phyloP scores from a whole-genome alignment of 441 rosid species.

The Melastoma candidum region DNA sequence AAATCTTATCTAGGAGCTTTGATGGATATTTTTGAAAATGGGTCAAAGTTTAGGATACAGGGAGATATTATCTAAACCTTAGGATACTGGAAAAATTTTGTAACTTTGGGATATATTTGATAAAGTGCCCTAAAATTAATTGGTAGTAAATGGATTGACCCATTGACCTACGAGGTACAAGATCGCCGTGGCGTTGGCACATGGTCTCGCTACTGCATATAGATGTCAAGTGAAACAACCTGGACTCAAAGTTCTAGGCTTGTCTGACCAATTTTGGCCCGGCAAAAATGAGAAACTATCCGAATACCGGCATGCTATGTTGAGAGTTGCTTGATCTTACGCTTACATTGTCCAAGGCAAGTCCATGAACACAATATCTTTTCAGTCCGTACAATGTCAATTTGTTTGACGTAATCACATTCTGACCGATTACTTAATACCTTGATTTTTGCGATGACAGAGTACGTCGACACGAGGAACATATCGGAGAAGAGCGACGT shows the following conservation, averaged over 20 bases:
- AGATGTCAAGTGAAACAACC: conserved; percentile 83
- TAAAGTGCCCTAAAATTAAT: conserved; percentile 73
- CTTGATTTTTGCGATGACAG: conserved; percentile 27
- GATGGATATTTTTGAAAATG: no score
- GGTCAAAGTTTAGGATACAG: no score
- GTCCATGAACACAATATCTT: conserved; percentile 3
- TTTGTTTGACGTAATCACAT: not conserved
- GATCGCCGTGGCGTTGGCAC: conserved; percentile 84
- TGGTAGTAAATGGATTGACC: conserved; percentile 34
- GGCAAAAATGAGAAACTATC: conserved; percentile 75
- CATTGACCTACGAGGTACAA: conserved; percentile 44
- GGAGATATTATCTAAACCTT: no score
- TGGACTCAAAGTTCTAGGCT: conserved; percentile 75
- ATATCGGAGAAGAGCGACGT: conserved; percentile 94
- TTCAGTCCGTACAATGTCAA: not conserved
- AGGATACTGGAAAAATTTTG: no score
- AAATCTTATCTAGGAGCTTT: no score
- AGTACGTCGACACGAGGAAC: conserved; percentile 90
- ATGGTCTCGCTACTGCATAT: conserved; percentile 81
- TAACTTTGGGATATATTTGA: no score
- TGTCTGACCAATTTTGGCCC: conserved; percentile 84
- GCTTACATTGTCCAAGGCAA: conserved; percentile 94
- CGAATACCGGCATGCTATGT: conserved; percentile 67
- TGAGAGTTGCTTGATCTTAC: conserved; percentile 85
- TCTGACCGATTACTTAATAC: not conserved